Base-by-base conservation (phyloP, 2,329 filamentous ascomycete species). In the Anthostomella pinea region DNA sequence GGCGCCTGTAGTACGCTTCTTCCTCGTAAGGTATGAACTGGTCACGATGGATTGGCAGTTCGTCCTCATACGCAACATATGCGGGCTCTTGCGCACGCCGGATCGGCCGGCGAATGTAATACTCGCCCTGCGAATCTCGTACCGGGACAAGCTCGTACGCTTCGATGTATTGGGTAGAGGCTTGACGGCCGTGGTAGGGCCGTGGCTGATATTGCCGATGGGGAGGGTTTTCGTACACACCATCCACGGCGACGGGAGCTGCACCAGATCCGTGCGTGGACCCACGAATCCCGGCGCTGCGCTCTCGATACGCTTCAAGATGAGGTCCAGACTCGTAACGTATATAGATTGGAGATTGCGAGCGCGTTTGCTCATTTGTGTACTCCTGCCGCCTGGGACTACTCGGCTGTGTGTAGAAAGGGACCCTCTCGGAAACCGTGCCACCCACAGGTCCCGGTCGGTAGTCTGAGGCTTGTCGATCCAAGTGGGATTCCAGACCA, bases 261-360 rank as follows among this genome's bases (percentile, higher is more conserved):
- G 50, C 54, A 14, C 54, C 47, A 23, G 56, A 41, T 30, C 56
- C 53, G 45, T 62, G 60, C 8, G 49, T 22, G n/a, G 57, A 38
- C 16, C 60, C 52, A 20, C 47, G 44, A 11, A 46, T 37, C 16
- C 23, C 39, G 6, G 63, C 55, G 39, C 53, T 62, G 10, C 51
- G 56, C 30, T 62, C 56, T 21, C 52, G 53, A 43, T 62, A 59
- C 31, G 53, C 46, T 20, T 43, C 51, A 15, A 43, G 25, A 41
- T 52, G 50, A 34, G 45, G 33, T 20, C 48, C 50, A 15, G 54
- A 39, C 23, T 57, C 57, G 37, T 52, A 43, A 14, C 48, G 41
- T 20, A 56, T 45, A 48, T 59, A 62, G 38, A 54, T 47, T 33
- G 62, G 58, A 24, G 63, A 62, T 31, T 52, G 54, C 11, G 61